Base-by-base conservation (phyloP, 495 filamentous ascomycete species). In the Podospora comata region DNA sequence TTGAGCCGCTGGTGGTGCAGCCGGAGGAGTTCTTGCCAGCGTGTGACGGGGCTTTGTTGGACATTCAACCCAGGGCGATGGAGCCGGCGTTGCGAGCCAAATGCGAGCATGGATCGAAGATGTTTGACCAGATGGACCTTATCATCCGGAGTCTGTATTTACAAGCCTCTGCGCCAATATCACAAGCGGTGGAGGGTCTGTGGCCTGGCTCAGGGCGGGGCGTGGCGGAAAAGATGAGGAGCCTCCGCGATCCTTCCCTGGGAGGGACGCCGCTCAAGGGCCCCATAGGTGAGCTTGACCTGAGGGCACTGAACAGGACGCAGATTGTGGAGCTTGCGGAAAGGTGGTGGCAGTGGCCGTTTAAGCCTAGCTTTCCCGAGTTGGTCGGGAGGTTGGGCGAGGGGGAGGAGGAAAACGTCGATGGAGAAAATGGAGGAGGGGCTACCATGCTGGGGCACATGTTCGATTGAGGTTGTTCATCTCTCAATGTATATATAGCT, bases 341-440 rank as follows among this genome's bases (percentile, higher is more conserved):
- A 67, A 79, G 80, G 13, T 90, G 84, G 82, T 77, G 82, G 74
- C 73, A 79, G 34, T 90, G 88, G 87, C 86, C 87, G n/a, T 89
- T 87, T 61, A 72, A 73, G n/a, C 84, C 85, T 1, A 65, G 55
- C 3, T 81, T 80, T 53, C 16, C 66, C 27, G 79, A 85, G 58
- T 66, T 87, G 44, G 68, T 85, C 5, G 69, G 64, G 18, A 71
- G 76, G 9, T 23, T 34, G 68, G 34, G 26, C 7, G 61, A 63
- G 61, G 71, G 67, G 15, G 71, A 66, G 0, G 11, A 13, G 0
- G 68, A 67, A 2, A 23, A 23, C 1, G 23, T 23, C 23, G 44
- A 56, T 0, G 61, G 68, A 26, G 64, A 61, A 2, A 32, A n/a
- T 4, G 65, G 27, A 5, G 56, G 20, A n/a, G 39, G 32, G 15